Conservation (phyloP, 768 basidiomycete genomes). For the Tylopilus sp. region DNA sequence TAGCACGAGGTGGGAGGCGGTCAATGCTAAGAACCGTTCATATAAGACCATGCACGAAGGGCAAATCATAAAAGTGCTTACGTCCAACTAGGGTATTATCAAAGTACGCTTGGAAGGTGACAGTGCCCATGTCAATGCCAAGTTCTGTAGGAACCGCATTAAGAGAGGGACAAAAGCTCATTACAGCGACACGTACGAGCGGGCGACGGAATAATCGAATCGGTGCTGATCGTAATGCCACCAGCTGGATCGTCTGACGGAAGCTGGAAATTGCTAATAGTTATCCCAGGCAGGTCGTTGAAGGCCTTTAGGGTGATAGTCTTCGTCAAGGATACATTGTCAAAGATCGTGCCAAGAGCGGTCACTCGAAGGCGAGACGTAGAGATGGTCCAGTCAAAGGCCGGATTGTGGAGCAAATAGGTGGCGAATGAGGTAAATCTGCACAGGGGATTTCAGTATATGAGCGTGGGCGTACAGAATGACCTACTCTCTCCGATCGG, state of each 20-base stretch:
- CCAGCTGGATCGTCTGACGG: conserved; percentile 66
- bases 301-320: conserved; percentile 64
- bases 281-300: conserved; percentile 65
- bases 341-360: conserved; percentile 68
- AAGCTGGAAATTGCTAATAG: conserved; percentile 67
- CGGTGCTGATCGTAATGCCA: conserved; percentile 68
- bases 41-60: not conserved
- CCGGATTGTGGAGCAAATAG: conserved; percentile 58
- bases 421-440: conserved; percentile 68
- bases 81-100: conserved; percentile 56
- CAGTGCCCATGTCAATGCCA: conserved; percentile 65
- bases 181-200: conserved; percentile 47
- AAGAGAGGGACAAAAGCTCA: conserved; percentile 1
- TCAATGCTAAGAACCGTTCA: conserved; percentile 42
- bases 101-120: conserved; percentile 61
- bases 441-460: not conserved
- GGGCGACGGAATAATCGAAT: conserved; percentile 61
- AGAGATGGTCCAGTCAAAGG: conserved; percentile 69
- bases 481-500: conserved; percentile 45
- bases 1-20: conserved; percentile 47
- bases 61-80: conserved; percentile 32
- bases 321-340: conserved; percentile 60
- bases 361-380: conserved; percentile 59
- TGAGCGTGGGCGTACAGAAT: not conserved
- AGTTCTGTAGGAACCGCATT: conserved; percentile 44